Evolutionary conservation across 2,329 filamentous ascomycete species (phyloP), one percentile per base, ranked within the genome.

Genomic region (Pseudocercospora ulei): DNA sequence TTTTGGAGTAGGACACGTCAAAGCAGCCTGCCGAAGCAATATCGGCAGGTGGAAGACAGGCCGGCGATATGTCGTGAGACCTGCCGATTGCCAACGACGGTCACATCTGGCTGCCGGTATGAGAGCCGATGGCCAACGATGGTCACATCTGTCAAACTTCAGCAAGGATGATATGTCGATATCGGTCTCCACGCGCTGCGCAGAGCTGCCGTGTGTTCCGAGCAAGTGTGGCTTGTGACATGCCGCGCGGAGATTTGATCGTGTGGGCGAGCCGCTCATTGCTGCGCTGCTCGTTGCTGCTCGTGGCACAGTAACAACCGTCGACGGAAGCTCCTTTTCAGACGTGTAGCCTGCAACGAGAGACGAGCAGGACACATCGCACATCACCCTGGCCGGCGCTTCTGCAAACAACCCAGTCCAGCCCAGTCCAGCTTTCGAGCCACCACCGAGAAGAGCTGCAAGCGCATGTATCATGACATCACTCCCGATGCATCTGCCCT

Each of bases 1-100:
- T 28, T 29, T 26, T 30, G 26, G 20, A 29, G 16, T 19, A 29
- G 35, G 41, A 41, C 38, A 37, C 41, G 38, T 44, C 41, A 34
- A 44, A 36, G 31, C 37, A 29, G 31, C 31, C 31, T 31, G 31
- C 26, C 38, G 31, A 34, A 37, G 27, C 34, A 35, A 33, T 35
- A 31, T 19, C 38, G 31, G 17, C 27, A 35, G 22, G 24, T 30
- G 28, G 28, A 18, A 22, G 18, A 26, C 33, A 33, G 36, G 28
- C 13, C 24, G 33, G 40, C 30, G 17, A 12, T 12, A 41, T 29
- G 38, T 23, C 23, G 38, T 28, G 27, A 38, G 22, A 31, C 33
- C 22, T 41, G 38, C 38, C 43, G 43, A 41, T 27, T 38, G 29
- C 39, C 38, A 41, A 27, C 12, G 30, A 33, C 14, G 30, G 30